Evolutionary conservation across 2,329 filamentous ascomycete genomes (phyloP).

Genomic region (Spiromastix sp.): DNA sequence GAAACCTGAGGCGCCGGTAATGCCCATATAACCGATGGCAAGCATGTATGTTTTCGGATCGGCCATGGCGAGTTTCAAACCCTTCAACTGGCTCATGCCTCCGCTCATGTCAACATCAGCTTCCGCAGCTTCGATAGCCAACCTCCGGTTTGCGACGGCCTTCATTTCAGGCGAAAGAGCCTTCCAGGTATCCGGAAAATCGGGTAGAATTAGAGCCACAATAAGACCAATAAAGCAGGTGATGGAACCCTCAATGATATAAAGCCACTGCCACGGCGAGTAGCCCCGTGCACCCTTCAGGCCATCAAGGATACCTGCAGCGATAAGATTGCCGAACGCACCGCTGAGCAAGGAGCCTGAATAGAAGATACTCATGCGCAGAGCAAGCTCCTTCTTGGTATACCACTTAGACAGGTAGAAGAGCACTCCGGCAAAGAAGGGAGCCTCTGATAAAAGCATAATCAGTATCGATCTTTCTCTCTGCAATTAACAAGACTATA

Average conservation of each 20-base stretch:
- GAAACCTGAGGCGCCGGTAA: constrained; percentile 41
- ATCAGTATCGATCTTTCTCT: no score
- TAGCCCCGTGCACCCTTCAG: constrained; percentile 25
- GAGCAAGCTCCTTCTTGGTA: constrained; percentile 41
- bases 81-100: constrained; percentile 38
- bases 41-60: constrained; percentile 41
- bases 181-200: constrained; percentile 37
- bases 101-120: constrained; percentile 40
- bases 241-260: constrained; percentile 29
- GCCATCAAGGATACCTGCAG: constrained; percentile 39
- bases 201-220: constrained; percentile 26
- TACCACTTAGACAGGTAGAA: constrained; percentile 45
- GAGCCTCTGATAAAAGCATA: constrained; percentile 36
- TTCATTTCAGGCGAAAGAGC: constrained; percentile 35
- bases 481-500: not conserved
- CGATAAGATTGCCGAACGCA: constrained; percentile 46
- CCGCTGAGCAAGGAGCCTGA: constrained; percentile 40
- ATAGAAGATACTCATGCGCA: constrained; percentile 44
- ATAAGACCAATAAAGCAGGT: constrained; percentile 25
- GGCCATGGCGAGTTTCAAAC: constrained; percentile 41
- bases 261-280: constrained; percentile 31
- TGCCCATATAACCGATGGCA: constrained; percentile 37
- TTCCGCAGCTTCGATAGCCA: constrained; percentile 42
- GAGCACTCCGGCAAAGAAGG: constrained; percentile 37
- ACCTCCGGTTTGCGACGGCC: constrained; percentile 36